Evolutionary conservation across 2,329 filamentous ascomycete species (phyloP), one percentile per base, ranked within the genome.

Genomic region (Dothiorella sarmentorum): DNA sequence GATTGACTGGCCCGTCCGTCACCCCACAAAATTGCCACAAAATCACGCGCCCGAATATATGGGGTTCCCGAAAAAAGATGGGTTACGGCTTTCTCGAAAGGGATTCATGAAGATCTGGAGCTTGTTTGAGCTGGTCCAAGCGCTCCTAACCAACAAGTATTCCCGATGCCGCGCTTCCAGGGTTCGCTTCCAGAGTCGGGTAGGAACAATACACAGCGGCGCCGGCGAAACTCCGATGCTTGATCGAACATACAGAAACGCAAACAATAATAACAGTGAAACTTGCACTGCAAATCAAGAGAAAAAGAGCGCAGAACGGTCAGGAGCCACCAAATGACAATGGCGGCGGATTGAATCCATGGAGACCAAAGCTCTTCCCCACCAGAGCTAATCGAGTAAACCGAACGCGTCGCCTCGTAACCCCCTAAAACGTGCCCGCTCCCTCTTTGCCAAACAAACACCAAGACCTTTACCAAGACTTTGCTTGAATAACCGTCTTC

Each of bases 401-500:
- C 43, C 40, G 40, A 24, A 53, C 49, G 49, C 49, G 49, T 53
- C 49, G 27, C 49, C 47, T 20, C 20, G 22, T 15, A 13, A 17
- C 33, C 49, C 49, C 35, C n/a, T 31, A 9, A 52, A 29, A 24
- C 47, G 33, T 26, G 22, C 35, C 27, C 27, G 29, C 26, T 40
- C 49, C 49, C 40, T 29, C 24, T 33, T 53, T 53, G n/a, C n/a
- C 47, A 52, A 52, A 52, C 45, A 35, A 17, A 38, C 33, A n/a
- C 35, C 24, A 40, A 40, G 33, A 18, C 43, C n/a, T 38, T 53
- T 53, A 27, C 49, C 49, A 53, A 53, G 35, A 38, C 49, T 53
- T 40, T 27, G 13, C 18, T 20, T 27, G 13, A 4, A 27, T n/a
- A 31, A 27, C 18, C 49, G 45, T 38, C 47, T 24, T 52, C 33